These are phyloP conservation scores for Podospora tetraspora DNA, from an alignment of 495 filamentous ascomycete genomes.

Conservation along the genomic window DNA sequence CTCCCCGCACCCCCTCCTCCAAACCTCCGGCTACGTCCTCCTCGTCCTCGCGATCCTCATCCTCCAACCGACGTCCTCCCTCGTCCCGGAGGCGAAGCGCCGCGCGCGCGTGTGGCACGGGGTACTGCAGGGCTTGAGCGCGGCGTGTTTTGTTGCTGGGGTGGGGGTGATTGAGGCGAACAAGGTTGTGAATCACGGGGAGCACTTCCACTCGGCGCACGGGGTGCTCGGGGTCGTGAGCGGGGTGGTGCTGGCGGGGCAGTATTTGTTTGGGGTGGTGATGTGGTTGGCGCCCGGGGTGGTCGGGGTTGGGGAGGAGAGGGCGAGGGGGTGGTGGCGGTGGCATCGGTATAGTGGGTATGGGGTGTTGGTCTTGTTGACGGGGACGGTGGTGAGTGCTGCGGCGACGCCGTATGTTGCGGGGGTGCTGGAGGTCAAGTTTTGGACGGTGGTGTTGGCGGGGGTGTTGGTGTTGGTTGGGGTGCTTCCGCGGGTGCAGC, in stretches of 20 bases:
- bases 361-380: slow-evolving; percentile 58
- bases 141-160: slow-evolving; percentile 57
- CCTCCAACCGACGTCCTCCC: slow-evolving; percentile 80
- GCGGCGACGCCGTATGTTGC: slow-evolving; percentile 67
- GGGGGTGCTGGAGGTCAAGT: slow-evolving; percentile 56
- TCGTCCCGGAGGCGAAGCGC: slow-evolving; percentile 66
- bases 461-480: slow-evolving; percentile 59
- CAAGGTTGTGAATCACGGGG: slow-evolving; percentile 56
- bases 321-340: slow-evolving; percentile 79
- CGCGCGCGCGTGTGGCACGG: slow-evolving; percentile 66
- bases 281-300: slow-evolving; percentile 67
- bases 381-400: slow-evolving; percentile 70
- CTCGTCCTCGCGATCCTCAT: slow-evolving; percentile 75
- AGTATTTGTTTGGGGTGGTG: slow-evolving; percentile 72
- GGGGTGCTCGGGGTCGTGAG: slow-evolving; percentile 73
- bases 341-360: slow-evolving; percentile 84
- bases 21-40: slow-evolving; percentile 66
- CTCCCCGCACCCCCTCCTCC: slow-evolving; percentile 81
- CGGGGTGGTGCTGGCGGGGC: slow-evolving; percentile 62
- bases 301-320: slow-evolving; percentile 65
- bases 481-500: slow-evolving; percentile 70
- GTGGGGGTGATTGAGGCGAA: slow-evolving; percentile 77
- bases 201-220: slow-evolving; percentile 73
- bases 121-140: slow-evolving; percentile 56
- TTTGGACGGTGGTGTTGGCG: slow-evolving; percentile 64